Base-by-base conservation (phyloP, 2,329 filamentous ascomycete species). In the Aureobasidium musti region DNA sequence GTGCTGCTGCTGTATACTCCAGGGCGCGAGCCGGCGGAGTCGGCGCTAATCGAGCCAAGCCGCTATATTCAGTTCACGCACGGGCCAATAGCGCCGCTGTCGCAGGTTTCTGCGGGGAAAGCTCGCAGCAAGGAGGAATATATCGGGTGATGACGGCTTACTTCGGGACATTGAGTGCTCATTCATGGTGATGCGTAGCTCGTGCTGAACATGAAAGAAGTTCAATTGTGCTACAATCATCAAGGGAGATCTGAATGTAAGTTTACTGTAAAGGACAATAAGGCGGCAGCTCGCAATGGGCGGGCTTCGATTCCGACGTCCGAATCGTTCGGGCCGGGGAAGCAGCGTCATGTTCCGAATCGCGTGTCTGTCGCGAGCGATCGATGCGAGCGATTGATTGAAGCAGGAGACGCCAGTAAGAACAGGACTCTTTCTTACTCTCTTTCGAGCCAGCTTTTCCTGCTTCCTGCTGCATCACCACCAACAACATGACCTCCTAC, bases 401-500 rank as follows among this genome's bases (percentile, higher is more conserved):
- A 54, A 19, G 11, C 35, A 56, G 4, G 49, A 52, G 26, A 30
- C 26, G 28, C 49, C 19, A 17, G 2, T 19, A n/a, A 56, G 57
- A 49, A 47, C 43, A 61, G 23, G 41, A 37, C n/a, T 35, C n/a
- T 37, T 21, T 35, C 41, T n/a, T 26, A 13, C 19, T 3, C 30
- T 26, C 33, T 26, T 35, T 5, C 11, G 23, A 21, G 13, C 39
- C 56, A 59, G 56, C 11, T 30, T 8, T 28, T 7, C 19, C 57
- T 47, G 30, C 21, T 17, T 37, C 23, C 43, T 49, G 10, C 26
- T 37, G 47, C 35, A 43, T 26, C 49, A 54, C 26, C 47, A 37
- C 47, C 21, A 10, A 2, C 43, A 67, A 61, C 67, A 96, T 95
- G 91, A 93, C 90, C 13, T 88, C 90, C 69, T 89, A 90, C 77